phyloP scores from a whole-genome alignment of 192 early-diverging fungal genomes.

The Phlyctochytrium planicorne region DNA sequence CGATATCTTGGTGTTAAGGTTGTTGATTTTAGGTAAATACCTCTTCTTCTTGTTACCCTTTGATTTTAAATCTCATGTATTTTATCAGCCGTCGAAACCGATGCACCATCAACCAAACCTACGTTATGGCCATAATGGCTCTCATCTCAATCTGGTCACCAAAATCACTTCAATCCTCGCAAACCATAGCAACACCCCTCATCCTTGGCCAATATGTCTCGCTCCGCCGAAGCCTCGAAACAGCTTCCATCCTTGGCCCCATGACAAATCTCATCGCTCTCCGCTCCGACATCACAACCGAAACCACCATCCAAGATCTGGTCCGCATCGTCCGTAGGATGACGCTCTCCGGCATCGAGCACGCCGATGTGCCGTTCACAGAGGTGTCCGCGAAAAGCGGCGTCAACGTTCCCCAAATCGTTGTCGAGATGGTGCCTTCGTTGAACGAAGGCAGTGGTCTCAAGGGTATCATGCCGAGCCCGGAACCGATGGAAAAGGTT shows the following conservation, averaged over 20 bases:
- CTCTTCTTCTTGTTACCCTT: too few relatives aligned
- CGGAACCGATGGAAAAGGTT: too few relatives aligned
- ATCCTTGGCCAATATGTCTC: not conserved
- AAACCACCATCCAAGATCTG: not conserved
- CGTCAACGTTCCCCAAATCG: not conserved
- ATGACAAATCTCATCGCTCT: not conserved
- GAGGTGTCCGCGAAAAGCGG: not conserved
- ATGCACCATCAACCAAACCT: constrained; percentile 3
- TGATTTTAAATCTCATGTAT: not conserved
- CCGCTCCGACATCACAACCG: not conserved
- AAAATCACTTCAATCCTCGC: too few relatives aligned
- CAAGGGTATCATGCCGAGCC: too few relatives aligned
- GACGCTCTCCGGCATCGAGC: not conserved
- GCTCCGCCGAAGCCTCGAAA: not conserved
- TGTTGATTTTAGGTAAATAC: not conserved
- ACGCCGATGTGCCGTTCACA: constrained; percentile 1
- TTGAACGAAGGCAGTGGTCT: not conserved
- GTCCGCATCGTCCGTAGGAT: not conserved
- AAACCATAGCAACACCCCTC: not conserved
- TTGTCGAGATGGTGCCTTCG: not conserved
- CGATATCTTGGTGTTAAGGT: not conserved
- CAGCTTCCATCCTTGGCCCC: not conserved
- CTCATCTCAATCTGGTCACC: not conserved
- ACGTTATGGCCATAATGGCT: not conserved
- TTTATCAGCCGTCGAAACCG: not conserved